phyloP scores from a whole-genome alignment of 768 basidiomycete genomes.

The Tylopilus vinaceipallidus region DNA sequence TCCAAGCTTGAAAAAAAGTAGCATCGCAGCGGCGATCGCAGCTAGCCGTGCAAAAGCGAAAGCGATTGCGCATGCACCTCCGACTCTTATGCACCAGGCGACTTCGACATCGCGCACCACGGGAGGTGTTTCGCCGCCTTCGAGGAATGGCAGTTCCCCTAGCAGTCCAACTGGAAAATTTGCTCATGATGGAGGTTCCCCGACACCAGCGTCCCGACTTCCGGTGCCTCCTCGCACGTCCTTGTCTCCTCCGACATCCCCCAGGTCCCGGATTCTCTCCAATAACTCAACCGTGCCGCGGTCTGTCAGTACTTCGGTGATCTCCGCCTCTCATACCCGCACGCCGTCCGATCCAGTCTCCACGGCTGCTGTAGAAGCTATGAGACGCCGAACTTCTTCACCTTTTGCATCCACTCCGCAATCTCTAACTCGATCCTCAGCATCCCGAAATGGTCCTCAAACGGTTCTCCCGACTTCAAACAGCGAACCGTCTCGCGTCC shows the following conservation, averaged over 20 bases:
- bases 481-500: conserved; percentile 26
- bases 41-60: conserved; percentile 88
- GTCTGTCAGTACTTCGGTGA: conserved; percentile 39
- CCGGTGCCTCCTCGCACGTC: conserved; percentile 48
- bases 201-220: conserved; percentile 40
- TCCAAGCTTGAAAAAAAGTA: conserved; percentile 68
- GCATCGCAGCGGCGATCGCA: conserved; percentile 83
- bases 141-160: conserved; percentile 40
- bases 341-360: conserved; percentile 42
- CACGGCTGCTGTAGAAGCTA: conserved; percentile 23
- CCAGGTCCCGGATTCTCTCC: conserved; percentile 42
- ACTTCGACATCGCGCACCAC: conserved; percentile 65
- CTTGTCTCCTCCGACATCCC: conserved; percentile 44
- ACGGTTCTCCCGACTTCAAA: conserved; percentile 37
- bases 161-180: conserved; percentile 42
- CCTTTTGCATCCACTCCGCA: conserved; percentile 37
- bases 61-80: conserved; percentile 79
- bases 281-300: conserved; percentile 37
- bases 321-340: conserved; percentile 39
- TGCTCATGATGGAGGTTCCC: conserved; percentile 38
- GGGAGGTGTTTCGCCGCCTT: conserved; percentile 40
- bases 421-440: conserved; percentile 33
- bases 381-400: conserved; percentile 48
- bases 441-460: conserved; percentile 40
- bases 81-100: conserved; percentile 76